phyloP scores from a whole-genome alignment of 495 filamentous ascomycete species.

The Hyaloscypha variabilis region DNA sequence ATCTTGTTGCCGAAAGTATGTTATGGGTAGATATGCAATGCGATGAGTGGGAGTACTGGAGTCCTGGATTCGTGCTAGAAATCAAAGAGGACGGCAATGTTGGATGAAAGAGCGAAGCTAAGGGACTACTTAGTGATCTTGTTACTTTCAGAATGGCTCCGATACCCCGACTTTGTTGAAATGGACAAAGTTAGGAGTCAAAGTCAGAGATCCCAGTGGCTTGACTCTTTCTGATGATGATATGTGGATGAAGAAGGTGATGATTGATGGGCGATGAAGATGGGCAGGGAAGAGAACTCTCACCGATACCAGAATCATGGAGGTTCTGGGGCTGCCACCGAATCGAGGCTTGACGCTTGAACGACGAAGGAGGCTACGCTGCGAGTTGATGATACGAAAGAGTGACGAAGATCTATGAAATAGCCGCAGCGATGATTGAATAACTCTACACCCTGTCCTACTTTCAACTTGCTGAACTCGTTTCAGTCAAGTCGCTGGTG shows the following conservation, averaged over 20 bases:
- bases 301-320: not conserved
- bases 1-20: constrained; percentile 86
- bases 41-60: constrained; percentile 94
- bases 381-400: not conserved
- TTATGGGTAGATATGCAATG: constrained; percentile 93
- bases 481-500: not conserved
- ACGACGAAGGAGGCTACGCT: not conserved
- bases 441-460: not conserved
- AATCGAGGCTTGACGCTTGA: not conserved
- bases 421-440: not conserved
- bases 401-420: not conserved
- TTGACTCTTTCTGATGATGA: not conserved
- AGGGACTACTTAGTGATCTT: not conserved
- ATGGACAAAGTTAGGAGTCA: not conserved
- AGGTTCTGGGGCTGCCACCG: not conserved
- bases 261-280: not conserved
- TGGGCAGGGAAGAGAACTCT: not conserved
- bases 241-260: not conserved
- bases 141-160: not conserved
- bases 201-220: not conserved
- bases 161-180: not conserved
- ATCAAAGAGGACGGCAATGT: constrained; percentile 18
- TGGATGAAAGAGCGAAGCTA: not conserved
- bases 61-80: constrained; percentile 65
- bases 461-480: not conserved